A percentile compares a stretch with the other conserved stretches of the same genome.
These are phyloP conservation scores for Trebouxia gelatinosa DNA, from an alignment of 163 green algal species.

Conservation along the genomic window DNA sequence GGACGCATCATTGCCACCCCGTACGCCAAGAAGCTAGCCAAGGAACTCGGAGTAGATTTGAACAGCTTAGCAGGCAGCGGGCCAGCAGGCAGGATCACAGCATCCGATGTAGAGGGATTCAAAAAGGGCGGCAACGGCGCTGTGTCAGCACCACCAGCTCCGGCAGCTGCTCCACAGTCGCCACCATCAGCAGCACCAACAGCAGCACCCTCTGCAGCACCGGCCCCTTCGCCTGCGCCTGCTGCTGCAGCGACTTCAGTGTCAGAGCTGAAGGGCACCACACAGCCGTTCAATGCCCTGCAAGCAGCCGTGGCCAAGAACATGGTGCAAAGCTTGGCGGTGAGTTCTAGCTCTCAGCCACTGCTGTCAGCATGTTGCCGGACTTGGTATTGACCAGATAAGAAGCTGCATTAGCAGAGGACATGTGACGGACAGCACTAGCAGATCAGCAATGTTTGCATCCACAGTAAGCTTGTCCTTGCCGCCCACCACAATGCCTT, in stretches of 20 bases:
- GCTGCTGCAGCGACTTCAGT: conserved; percentile 68
- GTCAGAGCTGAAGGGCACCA: conserved; percentile 80
- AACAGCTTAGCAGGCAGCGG: conserved; percentile 70
- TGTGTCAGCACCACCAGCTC: conserved; percentile 43
- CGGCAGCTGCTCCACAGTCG: conserved; percentile 28
- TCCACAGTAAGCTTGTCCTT: too few relatives aligned
- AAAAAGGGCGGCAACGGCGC: conserved; percentile 38
- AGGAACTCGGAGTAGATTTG: conserved; percentile 91
- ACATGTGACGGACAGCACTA: too few relatives aligned
- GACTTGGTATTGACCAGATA: too few relatives aligned
- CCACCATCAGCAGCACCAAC: conserved; percentile 39
- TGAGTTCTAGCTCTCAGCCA: conserved; percentile 41
- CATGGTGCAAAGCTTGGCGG: conserved; percentile 90
- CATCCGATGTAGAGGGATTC: conserved; percentile 76
- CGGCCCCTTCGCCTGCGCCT: conserved; percentile 44
- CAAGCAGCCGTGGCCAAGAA: conserved; percentile 90
- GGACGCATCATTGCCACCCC: conserved; percentile 88
- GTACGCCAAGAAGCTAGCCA: conserved; percentile 98
- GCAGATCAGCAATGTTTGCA: too few relatives aligned
- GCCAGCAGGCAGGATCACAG: conserved; percentile 87
- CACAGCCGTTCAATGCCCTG: conserved; percentile 87
- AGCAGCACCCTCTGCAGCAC: conserved; percentile 41
- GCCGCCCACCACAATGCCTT: too few relatives aligned
- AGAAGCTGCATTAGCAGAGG: too few relatives aligned
- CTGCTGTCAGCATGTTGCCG: too few relatives aligned